phyloP scores from a whole-genome alignment of 169 alveolate species.

The Eimeria zaria region DNA sequence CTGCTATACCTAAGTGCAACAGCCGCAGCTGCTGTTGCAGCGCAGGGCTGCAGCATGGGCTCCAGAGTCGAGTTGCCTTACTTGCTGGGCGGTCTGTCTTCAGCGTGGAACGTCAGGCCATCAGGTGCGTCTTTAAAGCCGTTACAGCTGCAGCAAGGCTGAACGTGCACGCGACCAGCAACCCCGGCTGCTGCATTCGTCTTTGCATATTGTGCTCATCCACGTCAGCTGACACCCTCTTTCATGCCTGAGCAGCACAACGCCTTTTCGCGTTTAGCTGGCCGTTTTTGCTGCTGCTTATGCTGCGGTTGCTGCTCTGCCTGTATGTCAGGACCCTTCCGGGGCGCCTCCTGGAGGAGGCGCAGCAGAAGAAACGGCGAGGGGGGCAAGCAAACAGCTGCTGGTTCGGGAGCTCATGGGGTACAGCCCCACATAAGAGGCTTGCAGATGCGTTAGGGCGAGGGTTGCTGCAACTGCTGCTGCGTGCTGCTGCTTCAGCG shows the following conservation, averaged over 20 bases:
- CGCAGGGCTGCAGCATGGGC: background rate
- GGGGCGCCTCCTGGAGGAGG: conserved; percentile 47
- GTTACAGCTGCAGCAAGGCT: background rate
- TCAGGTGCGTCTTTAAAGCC: conserved; percentile 4
- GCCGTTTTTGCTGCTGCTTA: background rate
- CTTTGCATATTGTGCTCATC: background rate
- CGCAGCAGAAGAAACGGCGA: conserved; percentile 33
- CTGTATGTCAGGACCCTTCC: conserved; percentile 46
- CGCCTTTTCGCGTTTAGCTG: background rate
- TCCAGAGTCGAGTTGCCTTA: background rate
- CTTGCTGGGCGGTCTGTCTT: conserved; percentile 15
- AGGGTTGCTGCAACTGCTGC: conserved; percentile 35
- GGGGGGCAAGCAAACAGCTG: background rate
- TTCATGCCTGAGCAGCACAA: background rate
- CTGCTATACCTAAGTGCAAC: background rate
- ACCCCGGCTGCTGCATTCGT: background rate
- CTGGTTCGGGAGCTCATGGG: background rate
- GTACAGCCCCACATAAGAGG: background rate
- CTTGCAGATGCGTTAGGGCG: conserved; percentile 6
- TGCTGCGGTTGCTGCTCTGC: conserved; percentile 23
- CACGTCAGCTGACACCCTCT: background rate
- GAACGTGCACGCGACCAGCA: background rate
- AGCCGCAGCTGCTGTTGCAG: conserved; percentile 19
- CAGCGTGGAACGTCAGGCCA: conserved; percentile 29
- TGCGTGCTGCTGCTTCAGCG: conserved; percentile 65